Conservation (phyloP, 2,329 filamentous ascomycete species). For the Pseudogymnoascus sp. region DNA sequence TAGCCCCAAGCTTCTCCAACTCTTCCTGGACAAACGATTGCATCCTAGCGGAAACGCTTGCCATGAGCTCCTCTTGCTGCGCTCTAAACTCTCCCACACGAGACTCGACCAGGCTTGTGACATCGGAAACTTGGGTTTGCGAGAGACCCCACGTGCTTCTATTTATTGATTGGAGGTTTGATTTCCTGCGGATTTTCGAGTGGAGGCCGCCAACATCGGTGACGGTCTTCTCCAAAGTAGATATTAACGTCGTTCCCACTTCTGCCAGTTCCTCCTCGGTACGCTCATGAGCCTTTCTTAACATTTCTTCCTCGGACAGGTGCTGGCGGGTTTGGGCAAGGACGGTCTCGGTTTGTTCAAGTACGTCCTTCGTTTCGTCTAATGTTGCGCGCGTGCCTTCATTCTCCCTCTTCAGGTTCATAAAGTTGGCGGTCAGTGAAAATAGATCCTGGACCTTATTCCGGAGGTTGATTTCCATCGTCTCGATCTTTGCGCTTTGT, state of each 20-base stretch:
- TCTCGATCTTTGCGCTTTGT: constrained; percentile 84
- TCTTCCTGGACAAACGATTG: constrained; percentile 68
- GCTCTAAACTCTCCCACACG: constrained; percentile 64
- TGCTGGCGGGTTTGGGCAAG: constrained; percentile 66
- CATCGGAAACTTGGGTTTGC: constrained; percentile 64
- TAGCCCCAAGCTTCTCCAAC: constrained; percentile 59
- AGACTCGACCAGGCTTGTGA: constrained; percentile 68
- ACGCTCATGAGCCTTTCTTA: constrained; percentile 75
- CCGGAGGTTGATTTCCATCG: constrained; percentile 78
- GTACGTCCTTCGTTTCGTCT: constrained; percentile 69
- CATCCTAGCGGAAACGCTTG: constrained; percentile 61
- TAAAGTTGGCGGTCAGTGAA: constrained; percentile 76
- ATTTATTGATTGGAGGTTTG: constrained; percentile 74
- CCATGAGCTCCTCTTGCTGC: constrained; percentile 64
- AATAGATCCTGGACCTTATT: constrained; percentile 94
- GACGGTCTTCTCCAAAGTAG: constrained; percentile 69
- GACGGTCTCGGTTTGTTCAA: constrained; percentile 83
- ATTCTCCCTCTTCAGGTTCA: constrained; percentile 80
- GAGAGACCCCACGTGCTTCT: constrained; percentile 69
- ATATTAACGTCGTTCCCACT: constrained; percentile 68
- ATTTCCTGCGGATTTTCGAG: constrained; percentile 78
- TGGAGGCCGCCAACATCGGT: constrained; percentile 72
- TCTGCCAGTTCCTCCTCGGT: constrained; percentile 71
- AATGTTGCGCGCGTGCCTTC: constrained; percentile 65
- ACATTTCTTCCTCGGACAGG: constrained; percentile 67